phyloP scores from a whole-genome alignment of 202 grass and related monocot genomes.

The Zoysia matrella region DNA sequence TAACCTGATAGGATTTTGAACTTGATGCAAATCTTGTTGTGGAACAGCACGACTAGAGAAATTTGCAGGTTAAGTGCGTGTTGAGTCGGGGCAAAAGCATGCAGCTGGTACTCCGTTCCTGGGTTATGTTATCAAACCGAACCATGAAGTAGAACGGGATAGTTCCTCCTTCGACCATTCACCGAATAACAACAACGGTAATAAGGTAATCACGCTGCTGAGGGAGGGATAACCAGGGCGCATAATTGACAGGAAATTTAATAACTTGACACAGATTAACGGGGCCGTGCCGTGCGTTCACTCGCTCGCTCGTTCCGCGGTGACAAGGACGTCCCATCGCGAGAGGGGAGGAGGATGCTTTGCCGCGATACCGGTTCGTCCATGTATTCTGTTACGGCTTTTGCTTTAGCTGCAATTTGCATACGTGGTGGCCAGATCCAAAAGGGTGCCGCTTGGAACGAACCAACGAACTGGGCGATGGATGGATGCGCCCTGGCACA shows the following conservation, averaged over 20 bases:
- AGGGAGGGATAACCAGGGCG: not conserved
- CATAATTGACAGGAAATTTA: too few relatives aligned
- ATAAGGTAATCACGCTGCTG: too few relatives aligned
- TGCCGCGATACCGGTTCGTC: not conserved
- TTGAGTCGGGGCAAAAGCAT: not conserved
- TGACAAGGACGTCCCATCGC: not conserved
- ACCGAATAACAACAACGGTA: not conserved
- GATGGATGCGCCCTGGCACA: not conserved
- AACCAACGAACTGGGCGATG: not conserved
- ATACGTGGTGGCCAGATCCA: not conserved
- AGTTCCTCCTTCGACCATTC: not conserved
- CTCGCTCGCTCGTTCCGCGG: not conserved
- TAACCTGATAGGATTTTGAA: not conserved
- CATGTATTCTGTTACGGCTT: not conserved
- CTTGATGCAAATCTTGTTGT: not conserved
- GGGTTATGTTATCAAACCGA: not conserved
- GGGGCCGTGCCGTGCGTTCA: not conserved
- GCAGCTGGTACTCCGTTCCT: not conserved
- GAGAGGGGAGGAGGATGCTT: too few relatives aligned
- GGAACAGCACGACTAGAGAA: not conserved
- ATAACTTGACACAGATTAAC: too few relatives aligned
- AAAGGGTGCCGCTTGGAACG: not conserved
- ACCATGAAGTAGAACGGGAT: too few relatives aligned
- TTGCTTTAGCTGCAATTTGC: not conserved
- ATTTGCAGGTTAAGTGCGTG: not conserved